Percentiles rank a stretch among this genome's conserved stretches.
Evolutionary conservation across 352 stramenopile genomes (phyloP).

Genomic region (Ophiocytium majus): DNA sequence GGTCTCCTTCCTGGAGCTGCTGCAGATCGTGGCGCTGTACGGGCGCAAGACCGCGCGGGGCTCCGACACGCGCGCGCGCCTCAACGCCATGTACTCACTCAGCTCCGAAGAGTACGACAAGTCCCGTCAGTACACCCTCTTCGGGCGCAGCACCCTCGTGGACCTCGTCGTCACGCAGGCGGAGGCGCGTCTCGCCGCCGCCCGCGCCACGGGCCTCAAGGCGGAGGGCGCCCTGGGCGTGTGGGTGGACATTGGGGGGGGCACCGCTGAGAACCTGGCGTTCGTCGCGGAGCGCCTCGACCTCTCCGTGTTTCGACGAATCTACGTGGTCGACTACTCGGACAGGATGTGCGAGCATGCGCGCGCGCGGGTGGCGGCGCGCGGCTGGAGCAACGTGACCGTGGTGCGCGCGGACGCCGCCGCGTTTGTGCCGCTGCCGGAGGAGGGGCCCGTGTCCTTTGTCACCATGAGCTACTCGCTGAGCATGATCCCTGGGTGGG

Average conservation of each 20-base stretch:
- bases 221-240: not conserved
- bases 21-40: not conserved
- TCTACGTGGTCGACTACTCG: not conserved
- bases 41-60: not conserved
- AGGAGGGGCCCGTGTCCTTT: not conserved
- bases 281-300: not conserved
- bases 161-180: not conserved
- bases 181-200: not conserved
- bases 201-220: too few relatives aligned
- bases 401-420: conserved; percentile 6
- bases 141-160: not conserved
- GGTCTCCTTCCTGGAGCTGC: not conserved
- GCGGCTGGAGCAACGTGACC: not conserved
- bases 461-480: conserved; percentile 1
- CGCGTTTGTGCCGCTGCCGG: not conserved
- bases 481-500: conserved; percentile 12
- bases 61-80: not conserved
- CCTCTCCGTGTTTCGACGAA: not conserved
- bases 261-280: not conserved
- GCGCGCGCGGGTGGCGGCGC: not conserved
- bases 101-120: not conserved
- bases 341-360: not conserved
- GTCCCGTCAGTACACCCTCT: not conserved
- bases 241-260: not conserved
- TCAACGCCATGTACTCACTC: not conserved